A percentile compares a stretch with the other conserved stretches of the same genome.
Evolutionary conservation across 2,329 filamentous ascomycete genomes (phyloP).

Genomic region (Hymenoscyphus infarciens): DNA sequence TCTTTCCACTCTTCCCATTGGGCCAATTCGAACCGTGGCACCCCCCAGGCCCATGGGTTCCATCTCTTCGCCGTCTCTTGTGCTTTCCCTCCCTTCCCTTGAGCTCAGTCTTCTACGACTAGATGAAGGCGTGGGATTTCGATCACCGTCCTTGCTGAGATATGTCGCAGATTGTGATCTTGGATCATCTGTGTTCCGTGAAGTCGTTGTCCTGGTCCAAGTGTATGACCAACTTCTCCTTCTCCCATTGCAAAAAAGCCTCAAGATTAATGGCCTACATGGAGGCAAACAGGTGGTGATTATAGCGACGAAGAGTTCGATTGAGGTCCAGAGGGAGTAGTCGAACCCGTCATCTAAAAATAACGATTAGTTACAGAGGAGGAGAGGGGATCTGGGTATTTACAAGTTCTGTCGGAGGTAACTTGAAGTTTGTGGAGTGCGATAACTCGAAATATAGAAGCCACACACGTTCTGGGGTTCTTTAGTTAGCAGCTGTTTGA

Average conservation of each 20-base stretch:
- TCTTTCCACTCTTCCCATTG: constrained; percentile 4
- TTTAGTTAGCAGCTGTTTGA: background rate
- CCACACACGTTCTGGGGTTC: constrained; percentile 5
- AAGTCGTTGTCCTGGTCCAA: background rate
- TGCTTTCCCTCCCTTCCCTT: background rate
- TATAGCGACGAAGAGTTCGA: constrained; percentile 9
- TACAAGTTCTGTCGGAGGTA: background rate
- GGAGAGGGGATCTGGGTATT: background rate
- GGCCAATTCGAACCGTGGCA: background rate
- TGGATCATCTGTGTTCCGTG: background rate
- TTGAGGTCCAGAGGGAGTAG: constrained; percentile 9
- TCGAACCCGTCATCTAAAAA: constrained; percentile 9
- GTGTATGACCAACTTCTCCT: background rate
- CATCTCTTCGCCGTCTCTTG: background rate
- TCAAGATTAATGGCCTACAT: constrained; percentile 7
- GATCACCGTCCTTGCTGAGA: background rate
- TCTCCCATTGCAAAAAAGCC: constrained; percentile 1
- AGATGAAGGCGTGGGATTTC: background rate
- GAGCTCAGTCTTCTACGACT: background rate
- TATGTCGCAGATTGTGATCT: background rate
- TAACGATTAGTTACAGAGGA: background rate
- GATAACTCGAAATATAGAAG: constrained; percentile 1
- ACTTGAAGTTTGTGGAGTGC: background rate
- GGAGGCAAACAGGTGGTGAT: constrained; percentile 9
- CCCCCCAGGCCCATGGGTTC: background rate